Evolutionary conservation across 1,284 basidiomycete genomes (phyloP).

Genomic region (Trichosporon coremiiforme): DNA sequence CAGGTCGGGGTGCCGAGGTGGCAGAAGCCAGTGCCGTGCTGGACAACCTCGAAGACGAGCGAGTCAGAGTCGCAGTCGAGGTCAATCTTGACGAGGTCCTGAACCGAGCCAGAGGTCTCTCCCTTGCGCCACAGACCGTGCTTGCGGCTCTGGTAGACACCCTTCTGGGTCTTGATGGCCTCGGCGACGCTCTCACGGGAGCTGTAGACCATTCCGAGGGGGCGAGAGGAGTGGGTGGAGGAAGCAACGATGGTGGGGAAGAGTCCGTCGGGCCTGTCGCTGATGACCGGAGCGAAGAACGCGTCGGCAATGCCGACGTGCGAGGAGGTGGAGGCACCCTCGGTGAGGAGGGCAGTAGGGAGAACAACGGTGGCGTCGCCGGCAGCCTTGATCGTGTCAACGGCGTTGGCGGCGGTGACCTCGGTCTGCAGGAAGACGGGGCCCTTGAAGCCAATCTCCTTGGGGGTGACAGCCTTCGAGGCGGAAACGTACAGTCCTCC

Average conservation of each 20-base stretch:
- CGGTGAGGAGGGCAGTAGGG: constrained; percentile 70
- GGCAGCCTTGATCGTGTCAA: constrained; percentile 65
- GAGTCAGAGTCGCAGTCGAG: constrained; percentile 93
- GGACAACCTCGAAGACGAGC: constrained; percentile 87
- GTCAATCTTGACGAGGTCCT: constrained; percentile 79
- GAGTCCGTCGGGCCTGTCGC: constrained; percentile 88
- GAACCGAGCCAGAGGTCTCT: constrained; percentile 91
- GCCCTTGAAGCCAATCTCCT: constrained; percentile 67
- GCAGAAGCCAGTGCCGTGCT: constrained; percentile 91
- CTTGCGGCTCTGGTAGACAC: constrained; percentile 95
- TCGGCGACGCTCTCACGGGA: constrained; percentile 83
- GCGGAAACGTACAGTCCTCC: constrained; percentile 42
- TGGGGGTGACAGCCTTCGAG: constrained; percentile 60
- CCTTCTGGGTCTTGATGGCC: constrained; percentile 83
- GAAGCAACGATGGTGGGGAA: constrained; percentile 86
- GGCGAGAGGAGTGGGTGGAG: constrained; percentile 69
- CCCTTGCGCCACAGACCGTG: constrained; percentile 98
- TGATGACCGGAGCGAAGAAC: constrained; percentile 75
- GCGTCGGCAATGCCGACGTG: constrained; percentile 79
- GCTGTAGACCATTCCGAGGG: constrained; percentile 96
- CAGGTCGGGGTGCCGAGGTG: constrained; percentile 84
- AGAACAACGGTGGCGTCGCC: constrained; percentile 73
- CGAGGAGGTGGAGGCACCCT: constrained; percentile 60
- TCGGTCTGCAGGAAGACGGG: constrained; percentile 59
- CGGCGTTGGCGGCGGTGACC: constrained; percentile 63